Conservation (phyloP, 345 rosid genomes). For the Microcos paniculata region DNA sequence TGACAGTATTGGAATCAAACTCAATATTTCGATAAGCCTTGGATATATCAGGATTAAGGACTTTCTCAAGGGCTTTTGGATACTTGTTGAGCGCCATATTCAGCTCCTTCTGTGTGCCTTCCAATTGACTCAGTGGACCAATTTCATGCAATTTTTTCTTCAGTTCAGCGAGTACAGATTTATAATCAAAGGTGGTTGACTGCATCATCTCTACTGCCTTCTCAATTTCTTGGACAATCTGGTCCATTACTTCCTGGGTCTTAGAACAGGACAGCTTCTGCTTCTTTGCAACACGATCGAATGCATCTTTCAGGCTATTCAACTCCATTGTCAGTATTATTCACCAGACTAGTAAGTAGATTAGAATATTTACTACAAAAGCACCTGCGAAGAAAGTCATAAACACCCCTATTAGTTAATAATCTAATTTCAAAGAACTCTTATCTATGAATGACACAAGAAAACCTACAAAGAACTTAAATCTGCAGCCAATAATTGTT, state of each 20-base stretch:
- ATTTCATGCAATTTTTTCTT: conserved; percentile 44
- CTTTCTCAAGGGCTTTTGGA: conserved; percentile 59
- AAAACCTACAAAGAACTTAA: not conserved
- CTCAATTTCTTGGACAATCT: conserved; percentile 53
- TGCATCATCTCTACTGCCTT: conserved; percentile 34
- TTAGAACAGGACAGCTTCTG: conserved; percentile 59
- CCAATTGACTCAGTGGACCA: conserved; percentile 47
- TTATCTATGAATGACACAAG: not conserved
- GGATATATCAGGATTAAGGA: conserved; percentile 57
- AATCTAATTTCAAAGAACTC: conserved; percentile 6
- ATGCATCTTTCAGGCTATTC: conserved; percentile 69
- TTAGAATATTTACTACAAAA: not conserved
- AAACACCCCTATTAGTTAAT: not conserved
- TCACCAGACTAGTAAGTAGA: not conserved
- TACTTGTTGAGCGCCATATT: conserved; percentile 59
- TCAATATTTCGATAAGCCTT: conserved; percentile 64
- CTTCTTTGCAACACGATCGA: conserved; percentile 74
- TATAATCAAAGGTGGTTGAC: conserved; percentile 26
- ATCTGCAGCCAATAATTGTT: not conserved
- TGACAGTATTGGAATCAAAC: conserved; percentile 51
- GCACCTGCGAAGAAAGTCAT: conserved; percentile 5
- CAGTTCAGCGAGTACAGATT: conserved; percentile 38
- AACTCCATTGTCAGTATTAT: conserved; percentile 51
- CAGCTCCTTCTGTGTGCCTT: conserved; percentile 63
- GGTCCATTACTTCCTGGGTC: conserved; percentile 55